Evolutionary conservation across 257 asterid genomes (phyloP), one percentile per base, ranked within the genome.

Genomic region (Rubia yunnanensis): DNA sequence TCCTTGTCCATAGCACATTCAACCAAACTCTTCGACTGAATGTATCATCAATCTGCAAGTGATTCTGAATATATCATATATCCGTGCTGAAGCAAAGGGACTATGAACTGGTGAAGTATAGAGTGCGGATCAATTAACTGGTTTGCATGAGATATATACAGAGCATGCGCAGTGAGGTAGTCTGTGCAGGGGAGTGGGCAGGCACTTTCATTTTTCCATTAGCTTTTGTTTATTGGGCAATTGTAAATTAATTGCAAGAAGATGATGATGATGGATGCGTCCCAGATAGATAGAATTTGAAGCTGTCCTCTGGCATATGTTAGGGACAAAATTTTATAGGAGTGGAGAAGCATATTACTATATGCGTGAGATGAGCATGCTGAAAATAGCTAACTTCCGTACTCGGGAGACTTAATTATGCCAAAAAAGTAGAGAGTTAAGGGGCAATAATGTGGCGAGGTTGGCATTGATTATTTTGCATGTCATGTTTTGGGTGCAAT

Each of bases 1-100:
- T 55, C 35, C 22, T 71, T 63, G 39, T 71, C 67, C 70, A 71
- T 56, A 4, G 64, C 30, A 44, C 75, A 71, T n/a, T n/a, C n/a
- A n/a, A n/a, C n/a, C n/a, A n/a, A n/a, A n/a, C n/a, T n/a, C n/a
- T n/a, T n/a, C n/a, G n/a, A n/a, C n/a, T n/a, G n/a, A n/a, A n/a
- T n/a, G n/a, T n/a, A n/a, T n/a, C n/a, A n/a, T n/a, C n/a, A 44
- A 44, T 44, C 50, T 64, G 8, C 56, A 20, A 11, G 13, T 20
- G 44, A 24, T 61, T 24, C 10, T 10, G 17, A 49, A 20, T n/a
- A n/a, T 49, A 50, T 8, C 9, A 20, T 50, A n/a, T 50, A 5
- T 46, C 0, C 10, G 56, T 50, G 56, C 10, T 15, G 50, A 44
- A 44, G 50, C 50, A 44, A 44, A 20, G 14, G 50, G 50, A 44